phyloP scores from a whole-genome alignment of 345 rosid species.

The Trapa bicornis region DNA sequence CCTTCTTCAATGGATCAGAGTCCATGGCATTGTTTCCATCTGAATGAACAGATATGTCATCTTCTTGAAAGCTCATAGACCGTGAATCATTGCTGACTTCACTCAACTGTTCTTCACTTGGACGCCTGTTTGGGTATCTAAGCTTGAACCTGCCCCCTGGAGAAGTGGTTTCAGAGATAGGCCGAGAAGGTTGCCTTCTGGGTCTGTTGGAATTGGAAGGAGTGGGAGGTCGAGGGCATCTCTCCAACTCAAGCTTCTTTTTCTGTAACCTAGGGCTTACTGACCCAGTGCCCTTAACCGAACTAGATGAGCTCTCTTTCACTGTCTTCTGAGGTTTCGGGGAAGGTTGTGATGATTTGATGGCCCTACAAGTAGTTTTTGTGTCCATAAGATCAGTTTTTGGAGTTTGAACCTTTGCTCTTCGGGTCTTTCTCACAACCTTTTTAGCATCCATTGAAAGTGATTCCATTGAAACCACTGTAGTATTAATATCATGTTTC shows the following conservation, averaged over 20 bases:
- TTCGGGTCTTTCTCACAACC: conserved; percentile 23
- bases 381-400: conserved; percentile 33
- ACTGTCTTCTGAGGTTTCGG: conserved; percentile 32
- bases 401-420: conserved; percentile 30
- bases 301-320: conserved; percentile 32
- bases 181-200: conserved; percentile 36
- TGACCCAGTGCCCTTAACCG: conserved; percentile 47
- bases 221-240: conserved; percentile 71
- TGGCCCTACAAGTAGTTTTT: conserved; percentile 32
- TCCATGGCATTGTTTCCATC: conserved; percentile 33
- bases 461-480: conserved; percentile 41
- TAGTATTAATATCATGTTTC: conserved; percentile 42
- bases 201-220: conserved; percentile 59
- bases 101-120: conserved; percentile 58
- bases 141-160: conserved; percentile 47
- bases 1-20: conserved; percentile 36
- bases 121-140: conserved; percentile 32
- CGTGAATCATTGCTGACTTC: conserved; percentile 65
- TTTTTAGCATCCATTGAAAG: conserved; percentile 33
- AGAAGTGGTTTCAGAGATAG: conserved; percentile 35
- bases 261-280: conserved; percentile 75
- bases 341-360: conserved; percentile 25
- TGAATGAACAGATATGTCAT: conserved; percentile 40
- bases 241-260: conserved; percentile 58
- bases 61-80: conserved; percentile 45